Percentiles rank a stretch among this genome's conserved stretches.
phyloP scores from a whole-genome alignment of 768 basidiomycete species.

The Asterophora parasitica region DNA sequence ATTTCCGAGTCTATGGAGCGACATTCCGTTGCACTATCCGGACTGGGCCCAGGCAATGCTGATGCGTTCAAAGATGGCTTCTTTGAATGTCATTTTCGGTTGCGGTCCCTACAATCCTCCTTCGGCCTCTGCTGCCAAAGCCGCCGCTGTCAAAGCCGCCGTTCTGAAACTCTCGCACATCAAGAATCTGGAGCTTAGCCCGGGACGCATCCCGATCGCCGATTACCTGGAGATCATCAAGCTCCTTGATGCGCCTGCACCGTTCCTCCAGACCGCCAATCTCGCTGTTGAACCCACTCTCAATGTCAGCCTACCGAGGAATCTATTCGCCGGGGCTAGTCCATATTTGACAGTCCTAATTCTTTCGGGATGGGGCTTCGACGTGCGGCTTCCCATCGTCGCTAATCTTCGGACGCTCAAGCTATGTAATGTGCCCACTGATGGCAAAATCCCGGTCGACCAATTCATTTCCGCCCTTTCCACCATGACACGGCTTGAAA shows the following conservation, averaged over 20 bases:
- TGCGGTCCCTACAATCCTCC: too few relatives aligned
- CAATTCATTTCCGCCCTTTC: background rate
- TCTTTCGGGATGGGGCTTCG: background rate
- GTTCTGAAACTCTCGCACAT: background rate
- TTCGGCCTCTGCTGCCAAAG: too few relatives aligned
- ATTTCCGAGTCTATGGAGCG: slow-evolving; percentile 1
- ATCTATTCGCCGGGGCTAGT: background rate
- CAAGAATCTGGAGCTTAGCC: background rate
- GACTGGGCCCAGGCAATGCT: background rate
- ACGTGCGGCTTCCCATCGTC: background rate
- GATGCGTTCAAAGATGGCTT: background rate
- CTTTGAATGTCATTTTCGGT: background rate
- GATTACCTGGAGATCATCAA: background rate
- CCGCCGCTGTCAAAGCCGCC: background rate
- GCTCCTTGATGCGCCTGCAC: background rate
- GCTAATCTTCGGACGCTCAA: background rate
- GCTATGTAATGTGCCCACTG: background rate
- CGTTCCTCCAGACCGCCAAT: background rate
- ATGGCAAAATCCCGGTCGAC: too few relatives aligned
- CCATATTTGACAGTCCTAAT: background rate
- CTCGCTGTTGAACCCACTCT: too few relatives aligned
- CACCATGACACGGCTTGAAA: background rate
- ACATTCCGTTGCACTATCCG: background rate
- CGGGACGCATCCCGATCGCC: background rate
- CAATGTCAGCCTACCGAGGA: background rate